A percentile compares a stretch with the other conserved stretches of the same genome.
These are phyloP conservation scores for Backusella liffmaniae DNA, from an alignment of 192 early-diverging fungal species.

Conservation along the genomic window DNA sequence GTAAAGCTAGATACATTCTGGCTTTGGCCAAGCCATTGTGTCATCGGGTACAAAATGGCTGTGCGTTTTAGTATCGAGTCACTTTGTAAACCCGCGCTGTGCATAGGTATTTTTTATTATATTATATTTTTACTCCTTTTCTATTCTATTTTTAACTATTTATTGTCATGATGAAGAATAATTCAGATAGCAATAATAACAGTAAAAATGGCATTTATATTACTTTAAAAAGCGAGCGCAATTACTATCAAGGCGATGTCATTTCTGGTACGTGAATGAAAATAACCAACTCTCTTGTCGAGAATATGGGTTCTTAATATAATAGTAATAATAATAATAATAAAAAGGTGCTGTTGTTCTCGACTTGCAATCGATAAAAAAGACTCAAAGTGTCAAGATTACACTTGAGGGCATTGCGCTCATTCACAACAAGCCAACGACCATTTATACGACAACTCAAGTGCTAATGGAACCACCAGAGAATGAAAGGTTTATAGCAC, in stretches of 20 bases:
- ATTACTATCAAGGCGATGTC: slow-evolving; percentile 1
- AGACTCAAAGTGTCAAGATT: background rate
- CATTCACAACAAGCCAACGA: background rate
- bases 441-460: background rate
- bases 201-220: slow-evolving; percentile 7
- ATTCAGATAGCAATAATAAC: background rate
- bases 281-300: background rate
- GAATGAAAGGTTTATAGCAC: background rate
- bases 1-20: too few relatives aligned
- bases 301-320: too few relatives aligned
- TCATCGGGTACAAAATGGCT: background rate
- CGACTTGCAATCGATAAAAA: background rate
- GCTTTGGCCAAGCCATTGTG: background rate
- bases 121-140: background rate
- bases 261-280: background rate
- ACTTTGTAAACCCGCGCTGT: background rate
- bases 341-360: background rate
- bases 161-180: background rate
- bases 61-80: background rate
- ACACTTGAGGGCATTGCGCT: background rate
- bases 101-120: too few relatives aligned
- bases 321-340: background rate
- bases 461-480: background rate
- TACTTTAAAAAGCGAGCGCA: background rate
- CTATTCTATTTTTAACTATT: background rate